Percentiles rank a stretch among this genome's conserved stretches.
Evolutionary conservation across 768 basidiomycete genomes (phyloP).

Genomic region (Pholiota conissans): DNA sequence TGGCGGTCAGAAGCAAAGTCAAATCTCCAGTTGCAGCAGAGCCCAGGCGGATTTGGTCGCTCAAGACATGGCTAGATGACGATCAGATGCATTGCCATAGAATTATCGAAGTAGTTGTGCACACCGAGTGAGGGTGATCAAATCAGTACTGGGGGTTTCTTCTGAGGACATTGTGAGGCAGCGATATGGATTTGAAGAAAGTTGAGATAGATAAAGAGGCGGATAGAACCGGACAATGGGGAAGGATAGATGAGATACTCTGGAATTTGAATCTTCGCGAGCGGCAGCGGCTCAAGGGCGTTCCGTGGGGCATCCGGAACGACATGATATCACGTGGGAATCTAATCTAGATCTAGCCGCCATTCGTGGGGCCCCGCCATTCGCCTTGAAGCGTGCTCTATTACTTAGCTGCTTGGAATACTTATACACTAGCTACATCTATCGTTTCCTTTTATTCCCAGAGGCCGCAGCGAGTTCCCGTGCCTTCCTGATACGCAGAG

Average conservation of each 20-base stretch:
- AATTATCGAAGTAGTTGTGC: slow-evolving; percentile 3
- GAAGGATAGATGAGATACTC: not conserved
- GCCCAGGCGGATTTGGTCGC: slow-evolving; percentile 82
- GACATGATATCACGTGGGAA: slow-evolving; percentile 28
- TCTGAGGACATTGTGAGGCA: slow-evolving; percentile 47
- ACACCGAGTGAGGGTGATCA: slow-evolving; percentile 93
- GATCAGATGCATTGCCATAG: slow-evolving; percentile 7
- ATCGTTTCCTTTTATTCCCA: slow-evolving; percentile 70
- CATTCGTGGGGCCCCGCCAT: too few relatives aligned
- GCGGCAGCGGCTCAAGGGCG: slow-evolving; percentile 2
- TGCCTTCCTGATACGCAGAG: slow-evolving; percentile 67
- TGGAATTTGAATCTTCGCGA: not conserved
- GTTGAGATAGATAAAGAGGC: slow-evolving; percentile 8
- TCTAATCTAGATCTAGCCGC: too few relatives aligned
- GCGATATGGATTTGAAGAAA: slow-evolving; percentile 19
- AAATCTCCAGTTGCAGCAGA: slow-evolving; percentile 88
- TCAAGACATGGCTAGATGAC: slow-evolving; percentile 74
- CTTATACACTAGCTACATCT: slow-evolving; percentile 24
- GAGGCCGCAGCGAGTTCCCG: slow-evolving; percentile 49
- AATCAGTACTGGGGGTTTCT: slow-evolving; percentile 77
- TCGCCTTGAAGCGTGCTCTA: too few relatives aligned
- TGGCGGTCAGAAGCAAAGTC: slow-evolving; percentile 91
- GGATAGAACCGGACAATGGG: slow-evolving; percentile 27
- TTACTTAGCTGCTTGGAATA: too few relatives aligned
- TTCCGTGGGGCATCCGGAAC: slow-evolving; percentile 1